These are phyloP conservation scores for Colletotrichum ledebouriae DNA, from an alignment of 2,329 filamentous ascomycete genomes.

Conservation along the genomic window DNA sequence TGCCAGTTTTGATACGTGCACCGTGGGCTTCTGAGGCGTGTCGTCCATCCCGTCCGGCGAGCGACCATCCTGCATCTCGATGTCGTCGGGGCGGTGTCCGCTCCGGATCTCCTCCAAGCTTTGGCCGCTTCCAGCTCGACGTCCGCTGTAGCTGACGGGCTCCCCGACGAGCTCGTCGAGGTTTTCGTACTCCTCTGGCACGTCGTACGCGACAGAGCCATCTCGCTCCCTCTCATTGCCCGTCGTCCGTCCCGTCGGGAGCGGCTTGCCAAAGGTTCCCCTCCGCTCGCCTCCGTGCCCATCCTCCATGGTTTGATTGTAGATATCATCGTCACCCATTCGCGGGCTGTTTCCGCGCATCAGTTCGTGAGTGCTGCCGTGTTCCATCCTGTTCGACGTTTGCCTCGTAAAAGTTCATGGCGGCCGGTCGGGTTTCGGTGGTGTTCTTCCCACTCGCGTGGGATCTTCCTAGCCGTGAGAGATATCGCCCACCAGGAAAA, in stretches of 20 bases:
- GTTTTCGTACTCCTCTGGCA: slow-evolving; percentile 54
- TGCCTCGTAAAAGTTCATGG: slow-evolving; percentile 15
- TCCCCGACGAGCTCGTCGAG: slow-evolving; percentile 58
- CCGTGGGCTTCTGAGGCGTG: not conserved
- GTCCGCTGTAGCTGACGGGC: slow-evolving; percentile 41
- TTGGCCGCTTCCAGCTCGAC: not conserved
- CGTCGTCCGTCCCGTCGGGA: not conserved
- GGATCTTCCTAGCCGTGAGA: slow-evolving; percentile 10
- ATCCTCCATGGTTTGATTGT: not conserved
- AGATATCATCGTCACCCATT: no score
- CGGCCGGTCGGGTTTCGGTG: not conserved
- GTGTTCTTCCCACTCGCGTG: not conserved
- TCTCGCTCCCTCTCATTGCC: not conserved
- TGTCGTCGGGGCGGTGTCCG: not conserved
- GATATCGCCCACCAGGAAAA: not conserved
- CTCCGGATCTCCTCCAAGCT: slow-evolving; percentile 37
- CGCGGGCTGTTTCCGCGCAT: not conserved
- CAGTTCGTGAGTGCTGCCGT: slow-evolving; percentile 7
- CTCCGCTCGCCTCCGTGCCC: not conserved
- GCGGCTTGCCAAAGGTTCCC: slow-evolving; percentile 13
- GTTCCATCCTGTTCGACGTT: slow-evolving; percentile 23
- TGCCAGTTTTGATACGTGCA: slow-evolving; percentile 60
- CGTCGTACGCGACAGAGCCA: slow-evolving; percentile 45
- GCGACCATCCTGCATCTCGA: slow-evolving; percentile 25
- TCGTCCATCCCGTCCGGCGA: not conserved